A percentile compares a stretch with the other conserved stretches of the same genome.
phyloP scores from a whole-genome alignment of 2,329 filamentous ascomycete genomes.

The Elsinoe perseae region DNA sequence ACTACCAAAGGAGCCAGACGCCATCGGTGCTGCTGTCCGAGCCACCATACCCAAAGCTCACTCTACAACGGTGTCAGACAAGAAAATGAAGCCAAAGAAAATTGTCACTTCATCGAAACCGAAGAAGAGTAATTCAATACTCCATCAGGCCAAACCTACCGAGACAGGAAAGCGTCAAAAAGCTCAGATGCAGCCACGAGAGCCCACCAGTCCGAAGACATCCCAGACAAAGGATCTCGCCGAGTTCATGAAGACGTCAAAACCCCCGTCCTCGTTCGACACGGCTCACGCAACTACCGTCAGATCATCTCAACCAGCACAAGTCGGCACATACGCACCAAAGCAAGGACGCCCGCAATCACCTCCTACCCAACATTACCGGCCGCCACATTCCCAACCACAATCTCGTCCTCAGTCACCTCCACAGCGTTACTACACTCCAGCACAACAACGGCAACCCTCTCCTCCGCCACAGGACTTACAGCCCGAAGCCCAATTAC shows the following conservation, averaged over 20 bases:
- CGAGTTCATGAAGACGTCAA: conserved; percentile 5
- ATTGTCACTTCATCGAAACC: not conserved
- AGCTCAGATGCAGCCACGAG: conserved; percentile 11
- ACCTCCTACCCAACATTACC: not conserved
- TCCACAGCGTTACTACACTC: not conserved
- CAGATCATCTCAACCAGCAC: not conserved
- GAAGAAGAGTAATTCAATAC: conserved; percentile 3
- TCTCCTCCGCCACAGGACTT: not conserved
- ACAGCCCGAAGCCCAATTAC: not conserved
- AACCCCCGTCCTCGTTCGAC: conserved; percentile 1
- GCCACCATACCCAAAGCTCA: conserved; percentile 18
- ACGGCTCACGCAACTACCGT: not conserved
- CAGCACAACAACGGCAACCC: not conserved
- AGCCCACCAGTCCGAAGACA: not conserved
- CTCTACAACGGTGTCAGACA: conserved; percentile 3
- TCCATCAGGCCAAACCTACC: not conserved
- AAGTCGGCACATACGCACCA: not conserved
- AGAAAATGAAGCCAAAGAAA: conserved; percentile 6
- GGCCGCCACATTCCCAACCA: not conserved
- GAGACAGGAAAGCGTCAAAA: not conserved
- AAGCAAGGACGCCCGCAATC: conserved; percentile 1
- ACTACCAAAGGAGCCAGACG: conserved; percentile 23
- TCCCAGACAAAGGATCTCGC: conserved; percentile 12
- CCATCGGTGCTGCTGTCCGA: conserved; percentile 17
- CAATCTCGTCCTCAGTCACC: conserved; percentile 4